Evolutionary conservation across 148 eudicot genomes (phyloP).

Genomic region (Talinum fruticosum): DNA sequence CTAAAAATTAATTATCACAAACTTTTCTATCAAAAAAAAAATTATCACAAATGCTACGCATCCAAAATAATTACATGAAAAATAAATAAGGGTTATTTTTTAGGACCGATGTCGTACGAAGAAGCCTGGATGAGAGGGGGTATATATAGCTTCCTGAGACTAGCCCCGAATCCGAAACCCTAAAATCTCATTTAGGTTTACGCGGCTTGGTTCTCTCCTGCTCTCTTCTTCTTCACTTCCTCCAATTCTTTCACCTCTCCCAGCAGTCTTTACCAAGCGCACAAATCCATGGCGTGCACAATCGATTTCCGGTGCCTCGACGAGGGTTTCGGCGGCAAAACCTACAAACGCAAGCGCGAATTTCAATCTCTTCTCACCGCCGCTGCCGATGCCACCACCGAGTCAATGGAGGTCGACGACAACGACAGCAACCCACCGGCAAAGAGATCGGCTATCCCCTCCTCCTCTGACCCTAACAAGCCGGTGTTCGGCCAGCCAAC

Average conservation of each 20-base stretch:
- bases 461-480: constrained; percentile 53
- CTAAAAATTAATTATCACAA: too few relatives aligned
- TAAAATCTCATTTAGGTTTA: constrained; percentile 19
- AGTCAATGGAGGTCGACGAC: constrained; percentile 33
- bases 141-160: neutral
- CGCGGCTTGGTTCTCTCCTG: neutral
- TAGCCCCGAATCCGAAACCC: constrained; percentile 5
- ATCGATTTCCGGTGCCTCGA: constrained; percentile 75
- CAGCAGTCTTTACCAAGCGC: neutral
- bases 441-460: constrained; percentile 61
- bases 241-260: neutral
- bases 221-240: neutral
- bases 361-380: constrained; percentile 1
- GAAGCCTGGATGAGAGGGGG: neutral
- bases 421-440: constrained; percentile 30
- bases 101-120: too few relatives aligned
- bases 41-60: too few relatives aligned
- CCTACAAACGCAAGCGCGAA: constrained; percentile 78
- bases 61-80: too few relatives aligned
- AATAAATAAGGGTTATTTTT: too few relatives aligned
- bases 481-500: constrained; percentile 70
- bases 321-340: constrained; percentile 95
- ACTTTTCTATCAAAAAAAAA: too few relatives aligned
- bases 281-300: constrained; percentile 69
- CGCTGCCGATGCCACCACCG: neutral